Percentiles rank a stretch among this genome's conserved stretches.
Evolutionary conservation across 1,284 basidiomycete genomes (phyloP).

Genomic region (Rhodotorula glutinis): DNA sequence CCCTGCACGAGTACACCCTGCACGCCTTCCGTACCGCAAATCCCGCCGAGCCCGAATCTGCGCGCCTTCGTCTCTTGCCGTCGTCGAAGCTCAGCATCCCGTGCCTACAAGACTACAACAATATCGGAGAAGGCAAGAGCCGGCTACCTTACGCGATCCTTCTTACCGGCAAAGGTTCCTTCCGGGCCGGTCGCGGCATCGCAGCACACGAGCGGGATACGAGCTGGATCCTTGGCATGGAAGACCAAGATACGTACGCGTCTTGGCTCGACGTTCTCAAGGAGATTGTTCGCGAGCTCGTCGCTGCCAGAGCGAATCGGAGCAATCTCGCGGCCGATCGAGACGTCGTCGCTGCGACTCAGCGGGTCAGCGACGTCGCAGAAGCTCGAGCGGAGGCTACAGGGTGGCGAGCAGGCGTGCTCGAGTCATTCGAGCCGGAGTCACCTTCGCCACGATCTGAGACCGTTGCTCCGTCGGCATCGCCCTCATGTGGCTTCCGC

Average conservation of each 20-base stretch:
- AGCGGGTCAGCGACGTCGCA: not conserved
- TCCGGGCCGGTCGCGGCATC: not conserved
- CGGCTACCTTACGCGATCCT: slow-evolving; percentile 7
- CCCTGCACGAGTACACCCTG: not conserved
- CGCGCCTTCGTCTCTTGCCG: slow-evolving; percentile 7
- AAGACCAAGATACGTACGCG: slow-evolving; percentile 6
- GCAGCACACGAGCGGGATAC: not conserved
- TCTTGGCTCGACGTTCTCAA: slow-evolving; percentile 18
- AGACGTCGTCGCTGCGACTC: not conserved
- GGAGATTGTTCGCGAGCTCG: not conserved
- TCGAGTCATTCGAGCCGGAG: no score
- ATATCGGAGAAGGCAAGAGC: not conserved
- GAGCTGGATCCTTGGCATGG: slow-evolving; percentile 21
- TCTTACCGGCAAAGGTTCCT: not conserved
- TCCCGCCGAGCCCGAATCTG: slow-evolving; percentile 8
- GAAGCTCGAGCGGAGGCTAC: not conserved
- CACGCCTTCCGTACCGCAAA: slow-evolving; percentile 8
- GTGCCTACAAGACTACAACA: not conserved
- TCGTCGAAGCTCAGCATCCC: slow-evolving; percentile 16
- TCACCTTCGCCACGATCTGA: no score
- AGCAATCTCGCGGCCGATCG: no score
- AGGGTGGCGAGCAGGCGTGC: not conserved
- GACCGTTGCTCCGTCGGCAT: no score
- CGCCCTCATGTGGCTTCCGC: no score
- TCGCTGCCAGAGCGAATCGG: no score